Evolutionary conservation across 768 basidiomycete genomes (phyloP).

Genomic region (Royoungia palumana): DNA sequence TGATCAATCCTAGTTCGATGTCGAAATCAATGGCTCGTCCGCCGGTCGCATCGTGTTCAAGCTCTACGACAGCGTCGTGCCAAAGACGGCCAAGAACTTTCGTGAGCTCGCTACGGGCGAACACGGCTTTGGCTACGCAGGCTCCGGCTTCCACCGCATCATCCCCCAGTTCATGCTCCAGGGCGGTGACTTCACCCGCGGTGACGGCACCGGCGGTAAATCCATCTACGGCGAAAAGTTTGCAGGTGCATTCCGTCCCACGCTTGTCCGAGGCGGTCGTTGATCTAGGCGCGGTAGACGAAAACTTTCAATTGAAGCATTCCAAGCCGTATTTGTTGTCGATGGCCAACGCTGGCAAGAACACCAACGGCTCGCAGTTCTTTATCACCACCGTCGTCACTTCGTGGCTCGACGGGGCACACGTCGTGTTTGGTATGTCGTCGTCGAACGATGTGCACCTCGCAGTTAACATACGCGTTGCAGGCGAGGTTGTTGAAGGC

Average conservation of each 20-base stretch:
- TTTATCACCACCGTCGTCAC: conserved; percentile 85
- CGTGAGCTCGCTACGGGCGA: conserved; percentile 80
- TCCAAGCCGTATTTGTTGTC: conserved; percentile 63
- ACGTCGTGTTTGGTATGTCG: conserved; percentile 78
- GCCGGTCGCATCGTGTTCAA: conserved; percentile 74
- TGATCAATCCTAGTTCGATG: conserved; percentile 56
- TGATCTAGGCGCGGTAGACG: too few relatives aligned
- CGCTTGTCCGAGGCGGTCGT: too few relatives aligned
- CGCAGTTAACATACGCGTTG: background rate
- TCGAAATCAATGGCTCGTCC: conserved; percentile 41
- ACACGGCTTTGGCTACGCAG: conserved; percentile 71
- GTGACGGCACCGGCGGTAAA: conserved; percentile 75
- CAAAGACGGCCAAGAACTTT: conserved; percentile 79
- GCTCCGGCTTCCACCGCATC: conserved; percentile 72
- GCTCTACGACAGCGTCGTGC: conserved; percentile 78
- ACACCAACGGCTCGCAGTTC: conserved; percentile 90
- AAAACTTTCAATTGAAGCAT: conserved; percentile 82
- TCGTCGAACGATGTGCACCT: background rate
- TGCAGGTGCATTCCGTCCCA: conserved; percentile 41
- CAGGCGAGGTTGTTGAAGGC: conserved; percentile 66
- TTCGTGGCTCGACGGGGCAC: conserved; percentile 75
- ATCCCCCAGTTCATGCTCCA: conserved; percentile 88
- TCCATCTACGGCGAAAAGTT: conserved; percentile 75
- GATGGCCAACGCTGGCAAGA: conserved; percentile 77
- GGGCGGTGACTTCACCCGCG: conserved; percentile 79